Evolutionary conservation across 179 eudicot species (phyloP), one percentile per base, ranked within the genome.

Genomic region (Vitellaria paradoxa): DNA sequence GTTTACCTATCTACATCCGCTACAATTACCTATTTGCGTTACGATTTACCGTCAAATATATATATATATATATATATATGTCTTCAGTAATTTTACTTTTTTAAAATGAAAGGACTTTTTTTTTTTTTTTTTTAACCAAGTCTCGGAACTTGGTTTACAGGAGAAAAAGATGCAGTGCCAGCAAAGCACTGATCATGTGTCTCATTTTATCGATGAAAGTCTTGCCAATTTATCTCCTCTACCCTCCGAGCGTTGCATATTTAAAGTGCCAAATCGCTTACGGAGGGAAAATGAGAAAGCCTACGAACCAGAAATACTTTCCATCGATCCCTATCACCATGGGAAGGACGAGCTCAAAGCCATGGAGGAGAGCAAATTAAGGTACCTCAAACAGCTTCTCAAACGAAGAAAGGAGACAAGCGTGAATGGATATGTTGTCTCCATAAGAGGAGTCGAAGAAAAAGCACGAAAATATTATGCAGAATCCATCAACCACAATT

Each of bases 401-500:
- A 3, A 57, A 17, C 21, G 23, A 17, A 57, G 23, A 17, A 57
- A 57, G 2, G 23, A 17, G 62, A 57, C 9, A 20, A n/a, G 62
- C 8, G 23, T n/a, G 62, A 13, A 57, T 57, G 14, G 23, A 57
- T 57, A 57, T 17, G 62, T 57, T 0, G 18, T 7, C 21, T 20
- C 20, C 20, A 17, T 57, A 5, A 17, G 62, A 57, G 7, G 14
- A n/a, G 5, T 57, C 21, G 62, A 57, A 57, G 21, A 57, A 14
- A 73, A 67, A 61, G n/a, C 62, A 5, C 76, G 76, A 4, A 79
- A 81, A 24, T 84, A 13, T 13, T 84, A 84, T 23, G 76, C 56
- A 26, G 77, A 78, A 56, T 40, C 30, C 0, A 67, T 72, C 13
- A 62, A 66, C 10, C 20, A 77, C 9, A 50, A 21, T 20, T 42